Percentiles rank a stretch among this genome's conserved stretches.
These are phyloP conservation scores for Saussurea involucrata DNA, from an alignment of 129 eudicot genomes.

Conservation along the genomic window DNA sequence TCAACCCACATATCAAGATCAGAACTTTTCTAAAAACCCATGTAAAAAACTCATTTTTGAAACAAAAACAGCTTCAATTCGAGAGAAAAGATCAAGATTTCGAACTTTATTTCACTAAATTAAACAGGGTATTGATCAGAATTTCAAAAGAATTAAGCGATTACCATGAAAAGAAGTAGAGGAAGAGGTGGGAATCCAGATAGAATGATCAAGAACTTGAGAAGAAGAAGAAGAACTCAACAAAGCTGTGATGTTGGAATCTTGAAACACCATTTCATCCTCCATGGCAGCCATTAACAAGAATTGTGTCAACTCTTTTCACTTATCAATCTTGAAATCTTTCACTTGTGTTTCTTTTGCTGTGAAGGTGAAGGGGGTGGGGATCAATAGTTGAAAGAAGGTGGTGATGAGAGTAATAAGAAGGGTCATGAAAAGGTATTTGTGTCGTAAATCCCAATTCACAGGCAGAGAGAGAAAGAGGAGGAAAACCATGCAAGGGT, in stretches of 20 bases:
- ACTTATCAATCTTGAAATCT: neutral
- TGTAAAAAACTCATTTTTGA: neutral
- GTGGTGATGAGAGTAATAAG: neutral
- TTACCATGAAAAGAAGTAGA: constrained; percentile 47
- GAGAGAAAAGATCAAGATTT: neutral
- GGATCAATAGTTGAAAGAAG: neutral
- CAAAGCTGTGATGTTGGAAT: constrained; percentile 14
- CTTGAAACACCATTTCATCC: constrained; percentile 19
- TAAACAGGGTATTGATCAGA: neutral
- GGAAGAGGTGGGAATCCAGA: constrained; percentile 41
- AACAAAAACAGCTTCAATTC: neutral
- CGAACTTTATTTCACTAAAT: neutral
- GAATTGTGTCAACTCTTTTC: neutral
- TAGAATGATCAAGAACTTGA: constrained; percentile 31
- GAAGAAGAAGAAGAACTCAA: constrained; percentile 29
- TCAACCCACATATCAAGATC: neutral
- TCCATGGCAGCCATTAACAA: constrained; percentile 32
- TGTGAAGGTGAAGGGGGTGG: constrained; percentile 25
- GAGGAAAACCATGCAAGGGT: constrained; percentile 7
- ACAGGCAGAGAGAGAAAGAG: constrained; percentile 20
- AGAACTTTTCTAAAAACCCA: neutral
- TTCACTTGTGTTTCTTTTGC: neutral
- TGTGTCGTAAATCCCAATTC: constrained; percentile 4
- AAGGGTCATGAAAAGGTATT: constrained; percentile 16
- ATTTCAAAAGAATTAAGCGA: neutral